Percentiles rank a stretch among this genome's conserved stretches.
Conservation (phyloP, 2,329 filamentous ascomycete species). For the Pestalotiopsis sp. region DNA sequence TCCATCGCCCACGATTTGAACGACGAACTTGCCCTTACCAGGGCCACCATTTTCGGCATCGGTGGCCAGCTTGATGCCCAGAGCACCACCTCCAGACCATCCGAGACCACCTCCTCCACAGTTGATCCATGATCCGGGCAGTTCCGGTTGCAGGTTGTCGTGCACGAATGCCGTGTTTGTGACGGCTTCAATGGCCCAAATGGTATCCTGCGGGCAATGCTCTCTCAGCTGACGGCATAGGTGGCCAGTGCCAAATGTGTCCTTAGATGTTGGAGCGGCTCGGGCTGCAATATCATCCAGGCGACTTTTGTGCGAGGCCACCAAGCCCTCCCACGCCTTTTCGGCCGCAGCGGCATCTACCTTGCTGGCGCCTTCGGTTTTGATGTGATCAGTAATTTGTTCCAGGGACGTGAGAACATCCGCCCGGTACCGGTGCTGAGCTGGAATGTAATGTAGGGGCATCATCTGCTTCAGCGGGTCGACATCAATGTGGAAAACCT, state of each 20-base stretch:
- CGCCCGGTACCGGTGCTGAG: slow-evolving; percentile 67
- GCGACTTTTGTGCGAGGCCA: slow-evolving; percentile 59
- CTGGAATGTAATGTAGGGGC: slow-evolving; percentile 72
- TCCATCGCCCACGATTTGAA: slow-evolving; percentile 61
- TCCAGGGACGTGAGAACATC: slow-evolving; percentile 67
- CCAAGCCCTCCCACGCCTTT: slow-evolving; percentile 56
- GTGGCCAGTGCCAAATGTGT: slow-evolving; percentile 59
- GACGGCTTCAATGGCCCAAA: slow-evolving; percentile 76
- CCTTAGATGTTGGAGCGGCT: slow-evolving; percentile 61
- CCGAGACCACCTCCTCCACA: slow-evolving; percentile 56
- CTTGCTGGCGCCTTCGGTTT: slow-evolving; percentile 40
- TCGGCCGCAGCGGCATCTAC: slow-evolving; percentile 38
- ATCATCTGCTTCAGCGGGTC: slow-evolving; percentile 73
- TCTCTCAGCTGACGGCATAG: slow-evolving; percentile 39
- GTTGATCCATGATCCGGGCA: slow-evolving; percentile 55
- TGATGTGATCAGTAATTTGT: slow-evolving; percentile 64
- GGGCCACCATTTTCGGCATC: slow-evolving; percentile 42
- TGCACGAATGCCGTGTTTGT: slow-evolving; percentile 69
- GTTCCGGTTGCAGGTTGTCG: slow-evolving; percentile 66
- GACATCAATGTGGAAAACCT: slow-evolving; percentile 66
- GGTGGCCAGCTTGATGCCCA: slow-evolving; percentile 52
- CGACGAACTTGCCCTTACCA: slow-evolving; percentile 53
- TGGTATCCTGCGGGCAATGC: slow-evolving; percentile 53
- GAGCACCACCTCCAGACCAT: slow-evolving; percentile 54
- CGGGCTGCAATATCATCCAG: slow-evolving; percentile 61